Conservation (phyloP, 768 basidiomycete genomes). For the Trametes coccinea region DNA sequence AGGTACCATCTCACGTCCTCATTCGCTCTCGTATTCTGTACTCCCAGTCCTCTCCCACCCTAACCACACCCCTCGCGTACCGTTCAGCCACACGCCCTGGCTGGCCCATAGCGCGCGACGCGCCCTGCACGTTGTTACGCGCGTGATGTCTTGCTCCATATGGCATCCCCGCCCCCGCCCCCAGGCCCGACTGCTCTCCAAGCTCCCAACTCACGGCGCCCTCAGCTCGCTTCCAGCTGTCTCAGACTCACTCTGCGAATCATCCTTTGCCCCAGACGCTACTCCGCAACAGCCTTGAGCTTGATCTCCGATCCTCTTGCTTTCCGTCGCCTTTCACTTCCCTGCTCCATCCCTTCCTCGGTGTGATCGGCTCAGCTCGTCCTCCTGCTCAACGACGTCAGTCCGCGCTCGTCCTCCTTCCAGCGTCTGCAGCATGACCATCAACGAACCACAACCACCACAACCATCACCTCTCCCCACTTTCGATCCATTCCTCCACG, state of each 20-base stretch:
- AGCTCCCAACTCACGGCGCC: not conserved
- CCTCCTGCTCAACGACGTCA: too few relatives aligned
- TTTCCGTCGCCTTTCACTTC: too few relatives aligned
- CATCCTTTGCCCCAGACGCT: too few relatives aligned
- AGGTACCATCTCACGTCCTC: not conserved
- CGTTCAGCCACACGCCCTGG: too few relatives aligned
- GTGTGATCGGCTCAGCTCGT: not conserved
- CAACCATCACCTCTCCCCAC: not conserved
- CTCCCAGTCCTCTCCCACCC: not conserved
- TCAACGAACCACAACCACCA: not conserved
- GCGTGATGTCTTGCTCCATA: not conserved
- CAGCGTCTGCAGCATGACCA: too few relatives aligned
- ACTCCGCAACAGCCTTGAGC: too few relatives aligned
- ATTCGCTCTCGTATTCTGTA: not conserved
- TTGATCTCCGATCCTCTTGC: too few relatives aligned
- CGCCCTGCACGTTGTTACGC: not conserved
- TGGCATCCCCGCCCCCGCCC: conserved; percentile 13
- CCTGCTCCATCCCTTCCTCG: not conserved
- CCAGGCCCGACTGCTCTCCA: not conserved
- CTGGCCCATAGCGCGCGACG: not conserved
- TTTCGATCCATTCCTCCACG: too few relatives aligned
- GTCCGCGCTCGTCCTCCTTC: too few relatives aligned
- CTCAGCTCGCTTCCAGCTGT: too few relatives aligned
- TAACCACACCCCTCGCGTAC: not conserved
- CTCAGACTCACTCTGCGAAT: too few relatives aligned